A percentile compares a stretch with the other conserved stretches of the same genome.
phyloP scores from a whole-genome alignment of 2,329 filamentous ascomycete genomes.

The Gliomastix tumulicola region DNA sequence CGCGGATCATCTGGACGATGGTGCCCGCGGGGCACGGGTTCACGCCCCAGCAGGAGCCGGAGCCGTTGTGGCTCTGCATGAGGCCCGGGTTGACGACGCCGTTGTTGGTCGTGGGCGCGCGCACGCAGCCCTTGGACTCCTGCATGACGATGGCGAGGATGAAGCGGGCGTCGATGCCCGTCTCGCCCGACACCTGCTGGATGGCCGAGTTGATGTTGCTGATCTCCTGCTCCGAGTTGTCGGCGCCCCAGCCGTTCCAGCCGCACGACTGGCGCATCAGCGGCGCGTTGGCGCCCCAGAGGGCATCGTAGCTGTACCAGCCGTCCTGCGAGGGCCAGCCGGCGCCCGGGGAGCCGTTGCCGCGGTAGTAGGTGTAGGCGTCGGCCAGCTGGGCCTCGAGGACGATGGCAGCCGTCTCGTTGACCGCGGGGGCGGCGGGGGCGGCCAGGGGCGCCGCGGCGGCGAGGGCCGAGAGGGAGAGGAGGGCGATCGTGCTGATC shows the following conservation, averaged over 20 bases:
- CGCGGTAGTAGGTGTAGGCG: constrained; percentile 10
- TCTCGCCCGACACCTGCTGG: constrained; percentile 7
- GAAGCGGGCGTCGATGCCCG: constrained; percentile 7
- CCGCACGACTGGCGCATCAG: constrained; percentile 7
- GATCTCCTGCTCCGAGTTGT: constrained; percentile 10
- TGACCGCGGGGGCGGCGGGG: too few relatives aligned
- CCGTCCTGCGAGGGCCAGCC: constrained; percentile 11
- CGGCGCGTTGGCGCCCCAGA: constrained; percentile 7
- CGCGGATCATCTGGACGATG: constrained; percentile 9
- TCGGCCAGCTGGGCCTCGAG: too few relatives aligned
- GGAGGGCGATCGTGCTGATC: too few relatives aligned
- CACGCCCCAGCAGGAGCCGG: constrained; percentile 6
- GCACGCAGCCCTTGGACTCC: constrained; percentile 15
- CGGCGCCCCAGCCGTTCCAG: constrained; percentile 9
- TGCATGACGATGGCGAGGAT: constrained; percentile 22
- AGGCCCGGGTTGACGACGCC: constrained; percentile 10
- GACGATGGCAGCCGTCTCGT: too few relatives aligned
- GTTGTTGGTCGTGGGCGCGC: constrained; percentile 10
- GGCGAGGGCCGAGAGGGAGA: too few relatives aligned
- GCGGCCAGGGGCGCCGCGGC: too few relatives aligned
- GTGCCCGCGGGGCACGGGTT: constrained; percentile 5
- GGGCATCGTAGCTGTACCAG: constrained; percentile 8
- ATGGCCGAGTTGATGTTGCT: constrained; percentile 7
- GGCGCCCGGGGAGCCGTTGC: constrained; percentile 10
- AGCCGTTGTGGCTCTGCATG: constrained; percentile 11